Evolutionary conservation across 176 grass and related monocot genomes (phyloP).

Genomic region (Rhynchospora breviuscula): DNA sequence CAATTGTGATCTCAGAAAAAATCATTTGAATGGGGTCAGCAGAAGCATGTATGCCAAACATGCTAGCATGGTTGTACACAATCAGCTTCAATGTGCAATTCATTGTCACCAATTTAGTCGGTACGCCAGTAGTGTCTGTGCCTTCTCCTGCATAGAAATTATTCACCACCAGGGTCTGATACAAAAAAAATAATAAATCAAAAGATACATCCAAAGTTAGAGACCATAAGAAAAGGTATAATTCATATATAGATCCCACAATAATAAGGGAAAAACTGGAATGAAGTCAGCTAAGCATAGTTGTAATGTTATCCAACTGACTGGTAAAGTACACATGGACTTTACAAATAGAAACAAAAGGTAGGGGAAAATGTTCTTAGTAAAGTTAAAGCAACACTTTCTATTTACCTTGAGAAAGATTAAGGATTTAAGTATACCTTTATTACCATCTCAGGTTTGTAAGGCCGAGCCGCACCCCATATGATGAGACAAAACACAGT

Average conservation of each 20-base stretch:
- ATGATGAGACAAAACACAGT: constrained; percentile 57
- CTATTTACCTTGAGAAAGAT: background rate
- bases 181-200: background rate
- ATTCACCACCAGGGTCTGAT: constrained; percentile 64
- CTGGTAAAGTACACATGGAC: background rate
- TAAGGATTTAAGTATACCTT: constrained; percentile 38
- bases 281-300: background rate
- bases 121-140: constrained; percentile 65
- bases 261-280: background rate
- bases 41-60: constrained; percentile 83
- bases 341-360: background rate
- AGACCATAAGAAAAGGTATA: background rate
- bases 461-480: constrained; percentile 70
- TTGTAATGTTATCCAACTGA: background rate
- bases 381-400: background rate
- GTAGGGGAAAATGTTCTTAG: background rate
- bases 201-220: background rate
- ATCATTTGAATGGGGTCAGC: constrained; percentile 46
- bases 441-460: constrained; percentile 45
- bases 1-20: constrained; percentile 59
- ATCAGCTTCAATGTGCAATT: constrained; percentile 61
- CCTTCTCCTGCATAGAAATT: constrained; percentile 76
- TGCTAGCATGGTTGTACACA: constrained; percentile 63
- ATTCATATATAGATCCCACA: background rate
- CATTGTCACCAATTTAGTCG: constrained; percentile 64